Conservation (phyloP, 1,284 basidiomycete species). For the Bjerkandera adusta region DNA sequence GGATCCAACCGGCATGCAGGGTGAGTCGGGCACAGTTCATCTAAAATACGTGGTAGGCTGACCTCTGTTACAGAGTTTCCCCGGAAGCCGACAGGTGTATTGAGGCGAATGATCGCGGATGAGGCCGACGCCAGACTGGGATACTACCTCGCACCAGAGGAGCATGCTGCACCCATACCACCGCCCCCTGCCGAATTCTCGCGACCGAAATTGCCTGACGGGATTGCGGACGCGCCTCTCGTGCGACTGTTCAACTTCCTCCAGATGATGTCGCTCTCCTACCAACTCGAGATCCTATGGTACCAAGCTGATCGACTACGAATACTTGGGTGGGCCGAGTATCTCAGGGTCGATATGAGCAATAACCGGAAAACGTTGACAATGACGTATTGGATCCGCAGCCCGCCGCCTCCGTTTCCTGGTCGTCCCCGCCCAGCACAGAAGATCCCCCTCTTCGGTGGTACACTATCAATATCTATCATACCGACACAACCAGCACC, state of each 20-base stretch:
- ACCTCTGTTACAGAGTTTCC: slow-evolving; percentile 84
- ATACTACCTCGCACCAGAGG: slow-evolving; percentile 53
- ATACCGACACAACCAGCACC: slow-evolving; percentile 36
- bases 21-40: slow-evolving; percentile 30
- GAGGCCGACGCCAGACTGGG: slow-evolving; percentile 68
- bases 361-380: slow-evolving; percentile 62
- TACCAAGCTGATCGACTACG: slow-evolving; percentile 77
- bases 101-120: slow-evolving; percentile 67
- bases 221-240: slow-evolving; percentile 71
- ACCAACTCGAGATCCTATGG: slow-evolving; percentile 81
- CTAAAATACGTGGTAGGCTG: neutral
- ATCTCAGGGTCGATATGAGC: slow-evolving; percentile 61
- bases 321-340: slow-evolving; percentile 76
- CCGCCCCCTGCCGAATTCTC: slow-evolving; percentile 46
- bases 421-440: slow-evolving; percentile 34
- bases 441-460: slow-evolving; percentile 57
- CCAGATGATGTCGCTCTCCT: slow-evolving; percentile 83
- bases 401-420: slow-evolving; percentile 34
- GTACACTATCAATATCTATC: slow-evolving; percentile 50
- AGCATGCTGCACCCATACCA: slow-evolving; percentile 33
- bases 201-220: slow-evolving; percentile 54
- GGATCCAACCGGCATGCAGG: slow-evolving; percentile 68
- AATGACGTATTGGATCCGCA: slow-evolving; percentile 72
- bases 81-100: slow-evolving; percentile 54
- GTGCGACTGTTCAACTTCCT: slow-evolving; percentile 79